A percentile compares a stretch with the other conserved stretches of the same genome.
phyloP scores from a whole-genome alignment of 1,139 yeast genomes.

The Blastobotrys petasosporus region DNA sequence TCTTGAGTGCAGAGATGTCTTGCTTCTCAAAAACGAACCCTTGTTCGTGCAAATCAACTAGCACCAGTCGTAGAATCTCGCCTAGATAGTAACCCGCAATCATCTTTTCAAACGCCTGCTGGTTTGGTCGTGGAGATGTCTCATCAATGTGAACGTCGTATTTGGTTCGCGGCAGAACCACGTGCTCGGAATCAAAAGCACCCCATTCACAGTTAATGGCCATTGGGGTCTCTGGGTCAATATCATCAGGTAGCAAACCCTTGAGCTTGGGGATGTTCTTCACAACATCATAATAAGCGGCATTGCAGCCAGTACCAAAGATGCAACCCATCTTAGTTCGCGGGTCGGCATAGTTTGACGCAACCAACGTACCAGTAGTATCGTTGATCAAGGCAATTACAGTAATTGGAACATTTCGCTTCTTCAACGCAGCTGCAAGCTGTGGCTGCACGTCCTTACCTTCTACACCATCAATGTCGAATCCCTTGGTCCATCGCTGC shows the following conservation, averaged over 20 bases:
- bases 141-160: slow-evolving; percentile 76
- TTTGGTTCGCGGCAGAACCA: slow-evolving; percentile 74
- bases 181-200: slow-evolving; percentile 89
- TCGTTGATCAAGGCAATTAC: slow-evolving; percentile 94
- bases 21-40: slow-evolving; percentile 65
- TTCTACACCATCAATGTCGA: slow-evolving; percentile 89
- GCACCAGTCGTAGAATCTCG: slow-evolving; percentile 76
- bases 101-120: slow-evolving; percentile 96
- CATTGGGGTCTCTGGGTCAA: slow-evolving; percentile 64
- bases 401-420: slow-evolving; percentile 63
- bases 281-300: slow-evolving; percentile 81
- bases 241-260: slow-evolving; percentile 61
- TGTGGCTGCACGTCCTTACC: slow-evolving; percentile 92
- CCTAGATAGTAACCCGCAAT: slow-evolving; percentile 95
- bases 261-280: slow-evolving; percentile 75
- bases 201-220: slow-evolving; percentile 99
- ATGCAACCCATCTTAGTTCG: slow-evolving; percentile 90
- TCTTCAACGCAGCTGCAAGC: slow-evolving; percentile 69
- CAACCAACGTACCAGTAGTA: slow-evolving; percentile 95
- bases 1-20: slow-evolving; percentile 53
- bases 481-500: slow-evolving; percentile 98
- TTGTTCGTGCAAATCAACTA: slow-evolving; percentile 63
- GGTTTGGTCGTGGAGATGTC: slow-evolving; percentile 93
- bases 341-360: slow-evolving; percentile 87
- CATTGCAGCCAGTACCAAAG: slow-evolving; percentile 97